These are phyloP conservation scores for Pythium periplocum DNA, from an alignment of 352 stramenopile genomes.

Conservation along the genomic window DNA sequence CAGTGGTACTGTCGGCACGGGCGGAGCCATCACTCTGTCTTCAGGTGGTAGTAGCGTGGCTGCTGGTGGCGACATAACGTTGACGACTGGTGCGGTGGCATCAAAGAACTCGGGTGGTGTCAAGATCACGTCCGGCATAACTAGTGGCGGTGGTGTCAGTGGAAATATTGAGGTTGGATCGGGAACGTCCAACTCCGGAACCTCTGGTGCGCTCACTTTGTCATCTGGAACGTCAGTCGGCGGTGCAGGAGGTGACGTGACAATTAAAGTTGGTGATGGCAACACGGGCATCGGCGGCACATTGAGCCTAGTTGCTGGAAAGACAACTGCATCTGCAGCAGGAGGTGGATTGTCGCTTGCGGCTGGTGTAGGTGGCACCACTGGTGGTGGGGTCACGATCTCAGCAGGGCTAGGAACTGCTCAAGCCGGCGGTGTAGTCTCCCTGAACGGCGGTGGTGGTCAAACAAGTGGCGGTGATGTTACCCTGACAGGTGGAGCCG, in stretches of 20 bases:
- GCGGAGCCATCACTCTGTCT: conserved; percentile 30
- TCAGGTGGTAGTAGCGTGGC: conserved; percentile 26
- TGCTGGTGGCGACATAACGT: conserved; percentile 30
- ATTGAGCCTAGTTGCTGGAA: conserved; percentile 10
- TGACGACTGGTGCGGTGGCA: conserved; percentile 28
- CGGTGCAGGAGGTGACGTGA: conserved; percentile 41
- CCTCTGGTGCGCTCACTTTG: conserved; percentile 37
- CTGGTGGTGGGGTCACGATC: conserved; percentile 7
- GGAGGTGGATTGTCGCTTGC: conserved; percentile 13
- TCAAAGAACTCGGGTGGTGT: conserved; percentile 41
- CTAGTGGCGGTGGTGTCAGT: conserved; percentile 33
- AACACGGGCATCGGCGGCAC: conserved; percentile 23
- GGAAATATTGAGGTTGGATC: conserved; percentile 37
- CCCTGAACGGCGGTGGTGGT: conserved; percentile 15
- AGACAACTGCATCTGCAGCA: conserved; percentile 11
- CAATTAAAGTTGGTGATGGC: conserved; percentile 34
- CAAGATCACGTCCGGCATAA: conserved; percentile 28
- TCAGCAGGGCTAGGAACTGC: conserved; percentile 2
- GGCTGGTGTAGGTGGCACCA: conserved; percentile 8
- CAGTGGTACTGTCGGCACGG: conserved; percentile 18
- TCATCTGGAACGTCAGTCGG: conserved; percentile 37
- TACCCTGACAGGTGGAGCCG: conserved; percentile 15
- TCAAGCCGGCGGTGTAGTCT: conserved; percentile 9
- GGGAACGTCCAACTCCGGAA: conserved; percentile 36
- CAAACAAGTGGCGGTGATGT: conserved; percentile 15